These are phyloP conservation scores for Achlya hypogyna DNA, from an alignment of 352 stramenopile species.

Conservation along the genomic window DNA sequence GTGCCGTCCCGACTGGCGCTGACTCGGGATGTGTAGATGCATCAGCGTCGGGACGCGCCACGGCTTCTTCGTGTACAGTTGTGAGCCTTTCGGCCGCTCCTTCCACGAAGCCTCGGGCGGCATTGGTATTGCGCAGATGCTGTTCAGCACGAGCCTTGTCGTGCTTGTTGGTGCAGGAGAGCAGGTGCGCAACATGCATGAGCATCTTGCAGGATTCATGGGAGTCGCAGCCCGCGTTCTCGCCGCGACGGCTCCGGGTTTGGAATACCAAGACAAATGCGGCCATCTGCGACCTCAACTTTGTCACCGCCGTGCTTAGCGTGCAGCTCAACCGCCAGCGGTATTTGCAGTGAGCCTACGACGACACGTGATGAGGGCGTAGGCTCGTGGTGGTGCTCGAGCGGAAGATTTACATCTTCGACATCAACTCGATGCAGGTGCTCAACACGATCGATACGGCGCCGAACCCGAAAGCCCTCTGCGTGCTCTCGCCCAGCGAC, in stretches of 20 bases:
- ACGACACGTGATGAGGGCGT: not conserved
- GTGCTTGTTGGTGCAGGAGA: constrained; percentile 85
- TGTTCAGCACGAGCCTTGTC: constrained; percentile 90
- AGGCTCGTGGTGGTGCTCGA: constrained; percentile 80
- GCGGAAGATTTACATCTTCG: constrained; percentile 88
- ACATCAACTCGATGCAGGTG: constrained; percentile 91
- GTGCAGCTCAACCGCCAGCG: constrained; percentile 89
- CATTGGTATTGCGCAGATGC: constrained; percentile 87
- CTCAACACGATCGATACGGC: constrained; percentile 87
- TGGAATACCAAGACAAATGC: constrained; percentile 88
- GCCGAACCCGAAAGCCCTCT: constrained; percentile 76
- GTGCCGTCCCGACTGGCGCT: not conserved
- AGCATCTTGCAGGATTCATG: not conserved
- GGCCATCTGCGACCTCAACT: constrained; percentile 89
- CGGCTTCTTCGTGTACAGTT: constrained; percentile 88
- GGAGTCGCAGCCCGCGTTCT: constrained; percentile 71
- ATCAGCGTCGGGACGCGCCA: constrained; percentile 82
- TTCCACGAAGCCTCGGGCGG: constrained; percentile 83
- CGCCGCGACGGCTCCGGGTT: constrained; percentile 77
- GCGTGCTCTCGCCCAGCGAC: constrained; percentile 75
- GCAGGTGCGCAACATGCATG: constrained; percentile 35
- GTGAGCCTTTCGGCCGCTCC: constrained; percentile 83
- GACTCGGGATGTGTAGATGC: constrained; percentile 37
- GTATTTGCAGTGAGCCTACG: constrained; percentile 20
- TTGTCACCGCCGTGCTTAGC: constrained; percentile 80